Conservation (phyloP, 768 basidiomycete genomes). For the Boletus coccyginus region DNA sequence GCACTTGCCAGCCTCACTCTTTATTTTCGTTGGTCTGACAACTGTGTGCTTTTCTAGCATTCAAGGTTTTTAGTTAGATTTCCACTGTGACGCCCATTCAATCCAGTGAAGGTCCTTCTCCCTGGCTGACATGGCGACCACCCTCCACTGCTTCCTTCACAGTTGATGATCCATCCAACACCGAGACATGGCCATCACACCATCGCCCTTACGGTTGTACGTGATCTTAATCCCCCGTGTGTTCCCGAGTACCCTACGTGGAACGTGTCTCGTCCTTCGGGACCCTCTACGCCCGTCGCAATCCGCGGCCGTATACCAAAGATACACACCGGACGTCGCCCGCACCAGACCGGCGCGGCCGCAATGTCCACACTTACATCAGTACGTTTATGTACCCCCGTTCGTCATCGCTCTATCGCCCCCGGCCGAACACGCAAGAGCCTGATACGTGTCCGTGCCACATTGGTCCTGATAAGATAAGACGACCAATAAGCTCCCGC, state of each 20-base stretch:
- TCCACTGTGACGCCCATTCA: neutral
- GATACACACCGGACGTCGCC: neutral
- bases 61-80: slow-evolving; percentile 14
- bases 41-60: neutral
- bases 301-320: slow-evolving; percentile 15
- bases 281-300: slow-evolving; percentile 17
- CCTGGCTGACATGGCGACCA: neutral
- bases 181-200: slow-evolving; percentile 9
- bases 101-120: neutral
- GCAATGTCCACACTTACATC: slow-evolving; percentile 7
- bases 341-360: slow-evolving; percentile 10
- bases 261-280: slow-evolving; percentile 21
- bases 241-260: slow-evolving; percentile 12
- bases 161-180: slow-evolving; percentile 1
- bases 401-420: slow-evolving; percentile 20
- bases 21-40: neutral
- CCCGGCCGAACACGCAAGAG: slow-evolving; percentile 7
- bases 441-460: slow-evolving; percentile 20
- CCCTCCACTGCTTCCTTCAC: slow-evolving; percentile 1
- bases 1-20: too few relatives aligned
- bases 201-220: slow-evolving; percentile 21
- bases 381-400: slow-evolving; percentile 3
- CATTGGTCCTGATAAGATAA: slow-evolving; percentile 33
- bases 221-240: slow-evolving; percentile 15
- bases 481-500: slow-evolving; percentile 14